Evolutionary conservation across 179 eudicot species (phyloP).

Genomic region (Silene noctiflora): DNA sequence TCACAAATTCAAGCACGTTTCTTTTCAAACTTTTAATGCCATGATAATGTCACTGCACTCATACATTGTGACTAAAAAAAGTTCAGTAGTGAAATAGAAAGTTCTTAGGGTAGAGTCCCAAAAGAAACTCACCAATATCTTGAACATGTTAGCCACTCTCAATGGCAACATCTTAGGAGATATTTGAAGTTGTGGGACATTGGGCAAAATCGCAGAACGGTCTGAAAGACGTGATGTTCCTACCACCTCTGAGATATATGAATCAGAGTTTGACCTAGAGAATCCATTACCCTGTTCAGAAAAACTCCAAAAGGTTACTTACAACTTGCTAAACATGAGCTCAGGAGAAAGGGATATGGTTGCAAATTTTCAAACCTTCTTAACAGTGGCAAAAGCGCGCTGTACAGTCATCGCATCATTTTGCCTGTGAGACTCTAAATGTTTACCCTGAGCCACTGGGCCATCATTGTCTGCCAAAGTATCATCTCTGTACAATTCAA

Average conservation of each 20-base stretch:
- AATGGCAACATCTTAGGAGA: slow-evolving; percentile 64
- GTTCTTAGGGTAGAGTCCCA: slow-evolving; percentile 4
- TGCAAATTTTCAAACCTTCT: slow-evolving; percentile 45
- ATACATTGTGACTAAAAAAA: background rate
- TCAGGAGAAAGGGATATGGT: background rate
- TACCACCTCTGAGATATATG: slow-evolving; percentile 67
- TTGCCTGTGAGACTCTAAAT: slow-evolving; percentile 72
- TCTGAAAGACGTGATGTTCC: slow-evolving; percentile 54
- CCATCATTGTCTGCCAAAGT: slow-evolving; percentile 39
- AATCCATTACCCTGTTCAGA: slow-evolving; percentile 51
- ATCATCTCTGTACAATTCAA: slow-evolving; percentile 52
- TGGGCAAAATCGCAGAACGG: slow-evolving; percentile 41
- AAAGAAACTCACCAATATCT: slow-evolving; percentile 67
- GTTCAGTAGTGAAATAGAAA: background rate
- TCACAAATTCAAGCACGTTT: slow-evolving; percentile 7
- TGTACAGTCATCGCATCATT: slow-evolving; percentile 92
- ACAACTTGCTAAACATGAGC: slow-evolving; percentile 1
- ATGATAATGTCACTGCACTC: background rate
- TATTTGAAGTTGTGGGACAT: slow-evolving; percentile 69
- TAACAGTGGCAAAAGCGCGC: slow-evolving; percentile 80
- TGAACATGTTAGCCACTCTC: slow-evolving; percentile 84
- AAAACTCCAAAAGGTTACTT: slow-evolving; percentile 1
- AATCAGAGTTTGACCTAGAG: slow-evolving; percentile 63
- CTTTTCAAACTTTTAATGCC: background rate
- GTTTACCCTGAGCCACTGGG: slow-evolving; percentile 34